phyloP scores from a whole-genome alignment of 2,329 filamentous ascomycete genomes.

The Stemphylium beticola region DNA sequence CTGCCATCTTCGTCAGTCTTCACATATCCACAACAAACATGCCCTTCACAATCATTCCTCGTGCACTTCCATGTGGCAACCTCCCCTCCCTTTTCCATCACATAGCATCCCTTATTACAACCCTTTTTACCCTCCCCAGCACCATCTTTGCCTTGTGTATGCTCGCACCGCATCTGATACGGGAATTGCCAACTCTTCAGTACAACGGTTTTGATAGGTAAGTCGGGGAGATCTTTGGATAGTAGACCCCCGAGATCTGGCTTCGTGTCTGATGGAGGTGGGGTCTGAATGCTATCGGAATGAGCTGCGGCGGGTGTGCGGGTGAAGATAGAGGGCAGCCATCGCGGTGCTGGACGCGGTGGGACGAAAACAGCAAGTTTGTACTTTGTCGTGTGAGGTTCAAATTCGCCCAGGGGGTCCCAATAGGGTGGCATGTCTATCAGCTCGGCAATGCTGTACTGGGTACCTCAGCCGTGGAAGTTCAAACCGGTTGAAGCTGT shows the following conservation, averaged over 20 bases:
- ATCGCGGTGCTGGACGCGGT: constrained; percentile 25
- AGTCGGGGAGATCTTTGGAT: constrained; percentile 15
- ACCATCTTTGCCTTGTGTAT: constrained; percentile 14
- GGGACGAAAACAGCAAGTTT: constrained; percentile 28
- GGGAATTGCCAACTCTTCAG: constrained; percentile 24
- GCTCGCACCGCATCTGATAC: constrained; percentile 28
- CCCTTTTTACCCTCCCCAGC: not conserved
- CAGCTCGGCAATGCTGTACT: not conserved
- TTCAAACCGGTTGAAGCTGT: not conserved
- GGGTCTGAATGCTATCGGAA: constrained; percentile 8
- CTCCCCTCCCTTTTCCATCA: constrained; percentile 34
- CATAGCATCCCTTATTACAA: constrained; percentile 35
- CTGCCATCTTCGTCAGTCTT: constrained; percentile 13
- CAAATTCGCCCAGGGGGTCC: constrained; percentile 29
- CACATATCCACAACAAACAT: constrained; percentile 31
- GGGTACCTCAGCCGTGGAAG: not conserved
- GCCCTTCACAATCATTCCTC: constrained; percentile 33
- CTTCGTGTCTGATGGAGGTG: constrained; percentile 16
- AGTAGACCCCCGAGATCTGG: constrained; percentile 21
- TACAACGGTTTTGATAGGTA: constrained; percentile 21
- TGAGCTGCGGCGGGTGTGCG: constrained; percentile 6
- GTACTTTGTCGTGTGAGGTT: constrained; percentile 28
- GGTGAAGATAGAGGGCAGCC: constrained; percentile 24
- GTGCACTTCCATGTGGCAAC: constrained; percentile 22
- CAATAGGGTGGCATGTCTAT: constrained; percentile 12